These are phyloP conservation scores for Beta vulgaris DNA, from an alignment of 148 eudicot genomes.

Conservation along the genomic window DNA sequence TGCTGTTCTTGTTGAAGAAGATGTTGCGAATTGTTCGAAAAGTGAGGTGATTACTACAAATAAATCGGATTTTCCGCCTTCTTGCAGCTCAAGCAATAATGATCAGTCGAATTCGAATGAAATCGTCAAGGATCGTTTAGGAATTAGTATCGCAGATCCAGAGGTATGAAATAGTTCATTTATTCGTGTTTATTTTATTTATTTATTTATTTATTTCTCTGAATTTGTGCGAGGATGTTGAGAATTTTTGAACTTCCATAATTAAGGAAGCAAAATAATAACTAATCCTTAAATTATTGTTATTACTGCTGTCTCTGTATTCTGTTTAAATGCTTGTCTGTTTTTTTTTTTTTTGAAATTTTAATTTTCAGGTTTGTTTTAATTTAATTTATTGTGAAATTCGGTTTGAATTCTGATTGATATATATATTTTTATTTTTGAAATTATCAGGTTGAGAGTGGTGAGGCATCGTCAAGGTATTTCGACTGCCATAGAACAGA, in stretches of 20 bases:
- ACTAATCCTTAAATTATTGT: conserved; percentile 7
- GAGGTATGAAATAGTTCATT: conserved; percentile 44
- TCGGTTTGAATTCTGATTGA: neutral
- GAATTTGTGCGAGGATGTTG: conserved; percentile 15
- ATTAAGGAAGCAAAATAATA: neutral
- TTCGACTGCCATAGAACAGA: neutral
- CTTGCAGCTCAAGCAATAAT: conserved; percentile 43
- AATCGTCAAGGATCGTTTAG: conserved; percentile 10
- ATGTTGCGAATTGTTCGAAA: conserved; percentile 15
- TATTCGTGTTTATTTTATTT: neutral
- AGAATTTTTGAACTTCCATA: conserved; percentile 4
- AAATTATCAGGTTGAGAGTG: conserved; percentile 23
- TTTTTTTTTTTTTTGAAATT: neutral
- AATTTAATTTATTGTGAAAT: neutral
- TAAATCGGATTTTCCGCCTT: conserved; percentile 21
- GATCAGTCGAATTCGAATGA: conserved; percentile 20
- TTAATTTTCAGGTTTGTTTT: neutral
- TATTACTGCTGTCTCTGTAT: neutral
- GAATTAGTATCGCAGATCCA: conserved; percentile 30
- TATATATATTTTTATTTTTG: neutral
- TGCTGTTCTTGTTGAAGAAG: conserved; percentile 3
- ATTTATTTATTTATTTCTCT: neutral
- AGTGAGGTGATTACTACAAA: neutral
- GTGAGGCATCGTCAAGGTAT: conserved; percentile 13
- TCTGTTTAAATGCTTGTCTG: conserved; percentile 27